A percentile compares a stretch with the other conserved stretches of the same genome.
These are phyloP conservation scores for Ceratobasidium sp. DNA, from an alignment of 1,284 basidiomycete species.

Conservation along the genomic window DNA sequence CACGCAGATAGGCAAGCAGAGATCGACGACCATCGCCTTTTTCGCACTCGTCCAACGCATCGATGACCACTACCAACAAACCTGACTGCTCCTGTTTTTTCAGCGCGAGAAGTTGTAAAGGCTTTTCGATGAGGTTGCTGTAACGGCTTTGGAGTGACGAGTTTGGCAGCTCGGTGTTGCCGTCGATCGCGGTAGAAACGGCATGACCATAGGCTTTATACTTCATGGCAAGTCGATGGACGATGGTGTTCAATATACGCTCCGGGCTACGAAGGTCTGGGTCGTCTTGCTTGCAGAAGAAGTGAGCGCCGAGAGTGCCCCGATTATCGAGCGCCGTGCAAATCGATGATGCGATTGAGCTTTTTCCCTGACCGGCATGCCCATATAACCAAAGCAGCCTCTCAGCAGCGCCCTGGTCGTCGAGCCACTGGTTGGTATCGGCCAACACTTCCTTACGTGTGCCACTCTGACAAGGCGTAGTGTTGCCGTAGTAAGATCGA, in stretches of 20 bases:
- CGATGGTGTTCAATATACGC: slow-evolving; percentile 27
- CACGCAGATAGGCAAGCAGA: not conserved
- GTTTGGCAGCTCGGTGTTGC: not conserved
- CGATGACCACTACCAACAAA: slow-evolving; percentile 23
- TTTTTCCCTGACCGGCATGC: slow-evolving; percentile 49
- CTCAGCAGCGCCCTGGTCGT: not conserved
- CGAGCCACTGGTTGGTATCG: slow-evolving; percentile 43
- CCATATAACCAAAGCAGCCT: slow-evolving; percentile 49
- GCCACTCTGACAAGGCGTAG: slow-evolving; percentile 21
- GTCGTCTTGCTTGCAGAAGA: slow-evolving; percentile 51
- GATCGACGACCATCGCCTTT: not conserved
- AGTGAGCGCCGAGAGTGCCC: slow-evolving; percentile 49
- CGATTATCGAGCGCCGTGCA: slow-evolving; percentile 39
- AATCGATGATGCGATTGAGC: slow-evolving; percentile 48
- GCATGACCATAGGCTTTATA: not conserved
- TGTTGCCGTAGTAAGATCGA: not conserved
- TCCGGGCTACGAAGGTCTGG: slow-evolving; percentile 11
- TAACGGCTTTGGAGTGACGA: not conserved
- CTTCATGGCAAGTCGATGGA: slow-evolving; percentile 26
- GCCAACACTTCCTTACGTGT: slow-evolving; percentile 45
- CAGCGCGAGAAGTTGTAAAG: not conserved
- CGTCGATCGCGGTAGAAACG: not conserved
- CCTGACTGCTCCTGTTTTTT: not conserved
- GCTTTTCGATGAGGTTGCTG: not conserved
- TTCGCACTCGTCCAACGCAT: slow-evolving; percentile 41